Conservation (phyloP, 805 yeast genomes). For the Kodamaea neixiangensis region DNA sequence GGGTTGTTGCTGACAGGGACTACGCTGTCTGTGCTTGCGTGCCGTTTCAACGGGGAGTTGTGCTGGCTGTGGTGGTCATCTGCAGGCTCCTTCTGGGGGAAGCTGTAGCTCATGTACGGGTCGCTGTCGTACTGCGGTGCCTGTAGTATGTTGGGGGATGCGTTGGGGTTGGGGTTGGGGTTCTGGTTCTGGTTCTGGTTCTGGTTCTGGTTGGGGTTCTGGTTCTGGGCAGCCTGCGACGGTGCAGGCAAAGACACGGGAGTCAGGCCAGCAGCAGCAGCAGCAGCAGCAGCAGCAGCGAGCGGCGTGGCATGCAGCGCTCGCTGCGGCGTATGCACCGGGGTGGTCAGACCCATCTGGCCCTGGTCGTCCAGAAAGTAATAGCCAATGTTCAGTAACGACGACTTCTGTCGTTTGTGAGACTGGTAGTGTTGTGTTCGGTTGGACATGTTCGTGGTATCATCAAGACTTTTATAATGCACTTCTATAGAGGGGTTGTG, state of each 20-base stretch:
- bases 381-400: constrained; percentile 31
- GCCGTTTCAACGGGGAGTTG: constrained; percentile 16
- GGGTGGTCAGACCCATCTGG: constrained; percentile 9
- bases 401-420: constrained; percentile 42
- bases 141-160: constrained; percentile 4
- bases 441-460: constrained; percentile 16
- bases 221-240: not conserved
- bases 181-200: not conserved
- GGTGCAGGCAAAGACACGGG: not conserved
- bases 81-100: constrained; percentile 17
- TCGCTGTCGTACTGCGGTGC: constrained; percentile 15
- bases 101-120: constrained; percentile 21
- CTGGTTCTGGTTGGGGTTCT: constrained; percentile 8
- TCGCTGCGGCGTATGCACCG: constrained; percentile 4
- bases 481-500: not conserved
- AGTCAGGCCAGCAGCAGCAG: not conserved
- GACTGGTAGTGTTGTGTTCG: constrained; percentile 18
- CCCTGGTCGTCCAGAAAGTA: constrained; percentile 19
- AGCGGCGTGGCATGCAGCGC: not conserved
- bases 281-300: not conserved
- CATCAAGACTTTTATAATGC: not conserved
- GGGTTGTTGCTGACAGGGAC: not conserved
- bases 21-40: constrained; percentile 3
- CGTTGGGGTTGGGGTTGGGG: constrained; percentile 9
- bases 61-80: constrained; percentile 13